Evolutionary conservation across 163 green algal species (phyloP), one percentile per base, ranked within the genome.

Genomic region (Trebouxia gelatinosa): DNA sequence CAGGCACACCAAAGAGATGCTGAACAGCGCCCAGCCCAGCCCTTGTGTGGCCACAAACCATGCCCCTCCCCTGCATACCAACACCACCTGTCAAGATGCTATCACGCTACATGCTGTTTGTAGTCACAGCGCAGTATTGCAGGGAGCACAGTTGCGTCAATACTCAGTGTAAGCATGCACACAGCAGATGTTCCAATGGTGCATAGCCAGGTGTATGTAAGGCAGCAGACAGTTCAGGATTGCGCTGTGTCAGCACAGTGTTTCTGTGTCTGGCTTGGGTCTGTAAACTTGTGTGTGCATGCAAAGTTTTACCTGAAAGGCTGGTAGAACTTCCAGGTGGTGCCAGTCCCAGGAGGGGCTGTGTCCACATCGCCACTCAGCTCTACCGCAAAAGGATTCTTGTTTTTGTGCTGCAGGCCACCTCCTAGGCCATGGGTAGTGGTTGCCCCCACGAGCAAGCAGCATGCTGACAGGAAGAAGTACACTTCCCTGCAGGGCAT

Each of bases 21-120:
- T 87, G 85, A 92, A 95, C 26, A 95, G 82, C 1, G 84, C 85
- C 92, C 92, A 97, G 23, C 92, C 90, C 54, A 92, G 77, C 0
- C 89, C 90, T 82, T 96, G 92, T 16, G 89, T 92, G 0, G 89
- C 86, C 35, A 96, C 90, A 83, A 96, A 96, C 1, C 83, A 85
- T 0, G 81, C 84, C 28, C 92, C 92, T 32, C 92, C 90, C 58
- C 74, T 84, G 70, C n/a, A 75, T 16, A 39, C 28, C 35, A 26
- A 39, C 6, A 11, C n/a, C n/a, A 7, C 26, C 64, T 7, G 5
- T 72, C 1, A 35, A 70, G 1, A 3, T 34, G 59, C 21, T 17
- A 29, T 6, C 43, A 23, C 76, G 40, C 77, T 81, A 64, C 81
- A 16, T 81, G 48, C 48, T 59, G 48, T 59, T 2, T 28, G 2